These are phyloP conservation scores for Penicillium psychrosexuale DNA, from an alignment of 2,329 filamentous ascomycete species.

Conservation along the genomic window DNA sequence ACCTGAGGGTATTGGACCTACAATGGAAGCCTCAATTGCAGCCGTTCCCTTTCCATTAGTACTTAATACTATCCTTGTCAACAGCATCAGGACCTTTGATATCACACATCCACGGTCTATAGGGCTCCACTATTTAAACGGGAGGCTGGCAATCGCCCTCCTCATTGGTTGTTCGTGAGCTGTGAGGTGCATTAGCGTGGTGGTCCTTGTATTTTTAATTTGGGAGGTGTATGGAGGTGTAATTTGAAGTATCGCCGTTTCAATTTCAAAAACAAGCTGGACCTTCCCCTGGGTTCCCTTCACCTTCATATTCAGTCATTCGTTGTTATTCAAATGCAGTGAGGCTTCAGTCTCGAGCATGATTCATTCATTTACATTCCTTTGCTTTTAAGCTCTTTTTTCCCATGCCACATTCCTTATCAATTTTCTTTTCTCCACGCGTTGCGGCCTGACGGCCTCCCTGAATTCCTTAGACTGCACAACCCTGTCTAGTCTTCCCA, in stretches of 20 bases:
- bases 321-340: conserved; percentile 25
- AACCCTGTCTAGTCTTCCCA: conserved; percentile 12
- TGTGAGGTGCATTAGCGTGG: conserved; percentile 2
- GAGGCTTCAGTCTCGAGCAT: conserved; percentile 17
- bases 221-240: neutral
- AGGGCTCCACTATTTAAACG: conserved; percentile 3
- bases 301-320: conserved; percentile 26
- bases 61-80: neutral
- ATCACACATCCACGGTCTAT: neutral
- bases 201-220: conserved; percentile 4
- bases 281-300: conserved; percentile 3
- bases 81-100: neutral
- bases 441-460: conserved; percentile 20
- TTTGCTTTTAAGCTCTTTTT: conserved; percentile 6
- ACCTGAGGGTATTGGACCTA: neutral
- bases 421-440: conserved; percentile 19
- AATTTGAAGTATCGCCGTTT: conserved; percentile 2
- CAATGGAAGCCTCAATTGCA: neutral
- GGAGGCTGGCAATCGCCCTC: neutral
- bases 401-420: conserved; percentile 14
- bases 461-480: conserved; percentile 17
- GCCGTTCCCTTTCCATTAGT: neutral
- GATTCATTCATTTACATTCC: conserved; percentile 18
- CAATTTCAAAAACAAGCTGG: conserved; percentile 2
- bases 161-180: conserved; percentile 2